Percentiles rank a stretch among this genome's conserved stretches.
phyloP scores from a whole-genome alignment of 2,329 filamentous ascomycete species.

The Arthroderma sp. region DNA sequence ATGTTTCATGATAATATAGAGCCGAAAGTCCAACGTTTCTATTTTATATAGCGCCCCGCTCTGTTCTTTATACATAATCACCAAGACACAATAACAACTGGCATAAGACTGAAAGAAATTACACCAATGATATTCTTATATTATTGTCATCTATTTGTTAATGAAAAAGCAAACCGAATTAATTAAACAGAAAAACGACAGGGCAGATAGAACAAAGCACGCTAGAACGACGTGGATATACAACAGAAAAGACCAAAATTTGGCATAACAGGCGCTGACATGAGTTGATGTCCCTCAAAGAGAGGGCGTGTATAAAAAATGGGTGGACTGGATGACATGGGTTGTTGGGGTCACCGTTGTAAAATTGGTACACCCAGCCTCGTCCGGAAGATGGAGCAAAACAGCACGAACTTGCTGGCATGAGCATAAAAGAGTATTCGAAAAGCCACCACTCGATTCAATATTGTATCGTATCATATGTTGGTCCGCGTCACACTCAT shows the following conservation, averaged over 20 bases:
- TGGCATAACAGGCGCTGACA: background rate
- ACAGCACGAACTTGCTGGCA: background rate
- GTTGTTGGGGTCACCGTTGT: too few relatives aligned
- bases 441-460: background rate
- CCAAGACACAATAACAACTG: background rate
- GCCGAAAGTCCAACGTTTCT: background rate
- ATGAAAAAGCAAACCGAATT: background rate
- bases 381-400: background rate
- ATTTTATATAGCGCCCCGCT: background rate
- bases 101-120: background rate
- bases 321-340: background rate
- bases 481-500: background rate
- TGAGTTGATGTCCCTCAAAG: background rate
- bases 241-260: background rate
- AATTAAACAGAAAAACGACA: background rate
- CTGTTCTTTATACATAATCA: background rate
- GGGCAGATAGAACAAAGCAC: background rate
- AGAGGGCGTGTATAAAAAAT: background rate
- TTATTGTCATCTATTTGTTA: background rate
- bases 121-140: background rate
- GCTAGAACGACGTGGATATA: background rate
- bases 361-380: background rate
- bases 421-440: background rate
- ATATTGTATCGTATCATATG: background rate
- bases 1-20: conserved; percentile 1